These are phyloP conservation scores for Lepidium didymum DNA, from an alignment of 345 rosid genomes.

Conservation along the genomic window DNA sequence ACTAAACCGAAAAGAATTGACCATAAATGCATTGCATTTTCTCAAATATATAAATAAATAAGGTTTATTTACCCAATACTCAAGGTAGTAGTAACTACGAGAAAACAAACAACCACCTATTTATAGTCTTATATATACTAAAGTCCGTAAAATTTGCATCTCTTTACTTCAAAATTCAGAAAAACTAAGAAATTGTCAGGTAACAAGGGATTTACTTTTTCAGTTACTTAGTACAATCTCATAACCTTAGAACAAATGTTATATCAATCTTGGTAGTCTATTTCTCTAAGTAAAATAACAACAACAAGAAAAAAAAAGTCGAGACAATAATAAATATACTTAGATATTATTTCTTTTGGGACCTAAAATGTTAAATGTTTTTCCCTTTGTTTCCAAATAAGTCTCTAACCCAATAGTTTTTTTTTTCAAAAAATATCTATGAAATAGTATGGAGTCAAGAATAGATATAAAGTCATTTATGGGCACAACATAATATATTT, in stretches of 20 bases:
- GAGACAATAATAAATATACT: neutral
- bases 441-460: neutral
- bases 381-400: neutral
- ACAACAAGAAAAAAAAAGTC: neutral
- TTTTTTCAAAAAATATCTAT: no score
- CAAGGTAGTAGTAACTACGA: constrained; percentile 2
- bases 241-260: neutral
- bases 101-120: neutral
- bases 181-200: neutral
- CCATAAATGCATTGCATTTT: no score
- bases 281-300: neutral
- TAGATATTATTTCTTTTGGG: neutral
- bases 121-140: neutral
- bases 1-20: no score
- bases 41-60: neutral
- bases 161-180: neutral
- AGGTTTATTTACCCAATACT: neutral
- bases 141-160: neutral
- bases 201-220: neutral
- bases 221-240: neutral
- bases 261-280: neutral
- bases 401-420: no score
- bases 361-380: neutral
- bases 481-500: neutral
- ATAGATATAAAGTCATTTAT: constrained; percentile 6